Evolutionary conservation across 805 yeast genomes (phyloP).

Genomic region (Lachancea sp.): DNA sequence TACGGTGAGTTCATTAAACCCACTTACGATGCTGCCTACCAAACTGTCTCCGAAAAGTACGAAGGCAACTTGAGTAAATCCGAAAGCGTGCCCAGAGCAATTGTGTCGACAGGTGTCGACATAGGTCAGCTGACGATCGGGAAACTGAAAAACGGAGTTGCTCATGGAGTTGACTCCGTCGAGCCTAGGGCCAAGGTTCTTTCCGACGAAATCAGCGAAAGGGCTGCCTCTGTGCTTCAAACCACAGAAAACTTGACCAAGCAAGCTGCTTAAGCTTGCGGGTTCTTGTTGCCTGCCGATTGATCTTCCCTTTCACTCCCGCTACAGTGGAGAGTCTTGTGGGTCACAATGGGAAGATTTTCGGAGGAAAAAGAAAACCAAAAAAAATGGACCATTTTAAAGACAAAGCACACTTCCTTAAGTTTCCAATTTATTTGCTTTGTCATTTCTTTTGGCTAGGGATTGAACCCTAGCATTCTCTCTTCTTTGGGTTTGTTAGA

Average conservation of each 20-base stretch:
- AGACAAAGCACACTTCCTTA: neutral
- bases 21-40: conserved; percentile 21
- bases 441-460: neutral
- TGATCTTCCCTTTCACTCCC: neutral
- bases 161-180: conserved; percentile 9
- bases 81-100: conserved; percentile 30
- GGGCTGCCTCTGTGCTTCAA: conserved; percentile 5
- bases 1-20: conserved; percentile 22
- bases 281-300: neutral
- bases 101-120: conserved; percentile 29
- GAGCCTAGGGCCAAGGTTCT: conserved; percentile 7
- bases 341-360: no score
- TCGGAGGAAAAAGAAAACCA: neutral
- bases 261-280: neutral
- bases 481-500: neutral
- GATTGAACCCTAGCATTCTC: neutral
- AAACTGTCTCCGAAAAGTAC: conserved; percentile 25
- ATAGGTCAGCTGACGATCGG: conserved; percentile 26
- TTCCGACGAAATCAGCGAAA: conserved; percentile 6
- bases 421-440: neutral
- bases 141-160: conserved; percentile 18
- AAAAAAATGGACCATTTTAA: neutral
- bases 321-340: neutral
- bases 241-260: conserved; percentile 2
- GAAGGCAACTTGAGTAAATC: conserved; percentile 25